Evolutionary conservation across 495 filamentous ascomycete species (phyloP), one percentile per base, ranked within the genome.

Genomic region (Xylaria sp.): DNA sequence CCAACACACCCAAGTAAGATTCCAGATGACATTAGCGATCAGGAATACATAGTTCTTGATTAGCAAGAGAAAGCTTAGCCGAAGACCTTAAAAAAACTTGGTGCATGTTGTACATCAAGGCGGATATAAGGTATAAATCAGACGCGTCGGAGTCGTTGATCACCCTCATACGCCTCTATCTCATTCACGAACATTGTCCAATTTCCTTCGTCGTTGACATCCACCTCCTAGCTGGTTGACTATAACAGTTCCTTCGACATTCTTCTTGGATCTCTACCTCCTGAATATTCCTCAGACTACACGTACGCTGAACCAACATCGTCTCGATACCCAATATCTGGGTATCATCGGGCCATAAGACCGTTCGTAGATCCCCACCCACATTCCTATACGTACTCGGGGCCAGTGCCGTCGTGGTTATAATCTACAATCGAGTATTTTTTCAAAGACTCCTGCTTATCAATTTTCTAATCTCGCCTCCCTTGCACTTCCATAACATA

Each of bases 1-100:
- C 77, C 75, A 68, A 66, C 66, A 75, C 72, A 75, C 67, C 78
- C 74, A 82, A 78, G 76, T 77, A 52, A 46, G 44, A 35, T 12
- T 62, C 4, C 11, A 55, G 29, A 17, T 19, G n/a, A 69, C 15
- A 11, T 61, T 31, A 61, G 26, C 41, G n/a, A 59, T 40, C 50
- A 37, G 43, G 37, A 50, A 48, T 37, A 52, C 15, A 48, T 37
- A 52, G 7, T 12, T 69, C 53, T 48, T 29, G 67, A 35, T 31
- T 33, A 69, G 12, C 19, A 15, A 59, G 53, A 59, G 52, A 43
- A 59, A 33, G 67, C 50, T 26, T 9, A 69, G 29, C 67, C 67
- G 53, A 69, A 29, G 53, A 14, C 11, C 14, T 58, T 55, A 24
- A 40, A 35, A 35, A 40, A 50, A 5, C 37, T 68, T 15, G 50